A percentile compares a stretch with the other conserved stretches of the same genome.
Conservation (phyloP, 2,329 filamentous ascomycete species). For the Phaeosphaeriaceae sp. region DNA sequence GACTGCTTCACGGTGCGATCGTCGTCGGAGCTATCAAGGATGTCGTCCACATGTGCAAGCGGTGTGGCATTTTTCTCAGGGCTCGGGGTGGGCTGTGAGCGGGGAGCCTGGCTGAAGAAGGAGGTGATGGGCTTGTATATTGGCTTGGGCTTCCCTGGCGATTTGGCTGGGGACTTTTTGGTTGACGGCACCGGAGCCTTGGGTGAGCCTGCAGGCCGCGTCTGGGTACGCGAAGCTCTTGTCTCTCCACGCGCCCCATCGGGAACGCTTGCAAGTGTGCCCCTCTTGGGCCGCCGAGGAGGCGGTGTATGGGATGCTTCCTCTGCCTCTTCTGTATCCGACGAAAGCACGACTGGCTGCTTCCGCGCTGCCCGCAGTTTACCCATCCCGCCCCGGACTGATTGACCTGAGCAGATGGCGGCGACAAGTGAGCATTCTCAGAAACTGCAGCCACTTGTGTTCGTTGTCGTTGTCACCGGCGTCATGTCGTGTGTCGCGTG, state of each 20-base stretch:
- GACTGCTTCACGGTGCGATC: constrained; percentile 27
- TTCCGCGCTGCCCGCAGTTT: constrained; percentile 47
- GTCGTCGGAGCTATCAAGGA: constrained; percentile 47
- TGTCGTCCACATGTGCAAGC: constrained; percentile 43
- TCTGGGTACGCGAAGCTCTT: constrained; percentile 23
- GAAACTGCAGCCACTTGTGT: constrained; percentile 19
- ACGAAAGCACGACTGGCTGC: constrained; percentile 47
- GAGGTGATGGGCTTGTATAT: constrained; percentile 55
- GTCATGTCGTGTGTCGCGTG: constrained; percentile 8
- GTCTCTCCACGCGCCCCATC: constrained; percentile 24
- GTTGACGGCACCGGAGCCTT: constrained; percentile 22
- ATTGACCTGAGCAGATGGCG: constrained; percentile 19
- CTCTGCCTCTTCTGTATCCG: constrained; percentile 40
- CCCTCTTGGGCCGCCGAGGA: constrained; percentile 38
- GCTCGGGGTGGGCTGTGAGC: constrained; percentile 49
- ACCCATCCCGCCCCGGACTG: constrained; percentile 45
- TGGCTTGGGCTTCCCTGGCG: constrained; percentile 46
- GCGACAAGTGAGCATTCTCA: constrained; percentile 40
- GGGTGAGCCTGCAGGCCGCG: constrained; percentile 29
- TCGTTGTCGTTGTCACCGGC: constrained; percentile 15
- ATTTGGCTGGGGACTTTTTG: constrained; percentile 40
- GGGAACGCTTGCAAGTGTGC: constrained; percentile 31
- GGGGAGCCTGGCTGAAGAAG: constrained; percentile 57
- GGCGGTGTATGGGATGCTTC: constrained; percentile 36
- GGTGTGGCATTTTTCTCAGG: constrained; percentile 45